Base-by-base conservation (phyloP, 2,329 filamentous ascomycete species). In the Blumeriella jaapii region DNA sequence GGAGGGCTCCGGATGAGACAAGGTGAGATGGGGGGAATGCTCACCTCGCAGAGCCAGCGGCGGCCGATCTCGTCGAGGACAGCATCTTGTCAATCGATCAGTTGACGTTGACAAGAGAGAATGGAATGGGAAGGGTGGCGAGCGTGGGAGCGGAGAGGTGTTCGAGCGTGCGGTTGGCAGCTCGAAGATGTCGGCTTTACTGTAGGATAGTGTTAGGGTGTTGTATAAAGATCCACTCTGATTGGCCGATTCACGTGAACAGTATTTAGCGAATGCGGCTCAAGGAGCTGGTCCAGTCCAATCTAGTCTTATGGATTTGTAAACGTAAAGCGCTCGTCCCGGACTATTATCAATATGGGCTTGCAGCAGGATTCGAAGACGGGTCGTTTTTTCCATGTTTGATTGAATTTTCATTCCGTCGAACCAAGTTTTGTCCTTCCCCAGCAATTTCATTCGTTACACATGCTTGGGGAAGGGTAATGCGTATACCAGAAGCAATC, bases 41-140 rank as follows among this genome's bases (percentile, higher is more conserved):
- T 41, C 53, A 63, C 61, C 61, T 60, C 61, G 54, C 53, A 64
- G 50, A 38, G 58, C 61, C 54, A 64, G 49, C 36, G 59, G 59
- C 58, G 33, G 55, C 55, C 52, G 59, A 58, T 57, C 60, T 56
- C 35, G 60, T 59, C 40, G 56, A 57, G 42, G 59, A 57, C 41
- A 63, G 49, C 61, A 64, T 64, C 47, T 45, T 54, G 46, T 31
- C 40, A 41, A 41, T 42, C 40, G 40, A 41, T 42, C 44, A 31
- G 22, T 17, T 26, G 31, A 16, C 11, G 18, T 22, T 43, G 40
- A 41, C 38, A 49, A 44, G 40, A 44, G 20, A 45, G 36, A 45
- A 44, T 41, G 44, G 36, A 45, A 44, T 41, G 34, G 39, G 45
- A 49, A 42, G 28, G 31, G 37, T 38, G 18, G 42, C 31, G 34